Evolutionary conservation across 306 rosid genomes (phyloP), one percentile per base, ranked within the genome.

Genomic region (Begonia fuchsioides): DNA sequence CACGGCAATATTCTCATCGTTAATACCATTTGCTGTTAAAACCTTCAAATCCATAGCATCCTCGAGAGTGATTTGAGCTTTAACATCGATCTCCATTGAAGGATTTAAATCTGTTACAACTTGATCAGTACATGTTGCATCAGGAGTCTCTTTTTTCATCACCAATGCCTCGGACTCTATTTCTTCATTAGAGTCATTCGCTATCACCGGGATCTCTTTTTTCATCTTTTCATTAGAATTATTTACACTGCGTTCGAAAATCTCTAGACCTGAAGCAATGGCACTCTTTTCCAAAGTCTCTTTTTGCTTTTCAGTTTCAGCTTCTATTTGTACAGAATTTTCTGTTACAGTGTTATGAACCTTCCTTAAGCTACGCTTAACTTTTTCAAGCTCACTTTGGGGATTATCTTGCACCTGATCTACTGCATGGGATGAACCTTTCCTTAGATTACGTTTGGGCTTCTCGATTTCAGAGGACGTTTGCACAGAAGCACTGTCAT

Each of bases 331-430:
- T 53, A 58, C 74, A 55, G 76, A 57, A 61, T 69, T 75, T 66
- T 86, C 96, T 35, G 73, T 72, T 61, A 68, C 74, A 8, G 99
- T 96, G 69, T 68, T 92, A 49, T 82, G 93, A 66, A 92, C 86
- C 86, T 77, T 92, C 60, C 99, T 86, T 67, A 86, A 72, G 79
- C 71, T 79, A 17, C 93, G 94, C 43, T 92, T 92, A 55, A 92
- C 78, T 79, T 92, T 92, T 72, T 86, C 99, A 52, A 92, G 88
- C 63, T 92, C 99, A 71, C 32, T 50, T 71, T 92, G 96, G 44
- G 96, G 86, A 64, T 82, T 86, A 68, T 92, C 96, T 67, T 57
- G 76, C 61, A 68, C 72, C 41, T 77, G 68, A 13, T 85, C 87
- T 0, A 74, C 55, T 0, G 76, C 57, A 47, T 86, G 93, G 68